These are phyloP conservation scores for Metschnikowia matae DNA, from an alignment of 805 yeast genomes.

Conservation along the genomic window DNA sequence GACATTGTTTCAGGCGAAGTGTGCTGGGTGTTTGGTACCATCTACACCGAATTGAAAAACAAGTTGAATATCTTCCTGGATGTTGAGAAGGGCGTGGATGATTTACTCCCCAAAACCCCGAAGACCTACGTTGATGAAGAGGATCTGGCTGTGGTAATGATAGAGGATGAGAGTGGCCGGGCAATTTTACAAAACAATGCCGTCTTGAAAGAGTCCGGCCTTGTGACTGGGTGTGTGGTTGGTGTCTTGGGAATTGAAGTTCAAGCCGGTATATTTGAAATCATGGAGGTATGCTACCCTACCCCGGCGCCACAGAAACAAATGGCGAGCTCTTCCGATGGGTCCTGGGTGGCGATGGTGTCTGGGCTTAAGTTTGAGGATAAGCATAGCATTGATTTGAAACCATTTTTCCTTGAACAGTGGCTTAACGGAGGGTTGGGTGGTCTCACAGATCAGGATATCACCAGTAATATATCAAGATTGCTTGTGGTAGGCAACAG, in stretches of 20 bases:
- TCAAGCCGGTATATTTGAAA: slow-evolving; percentile 77
- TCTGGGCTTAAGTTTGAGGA: slow-evolving; percentile 70
- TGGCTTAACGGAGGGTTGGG: slow-evolving; percentile 71
- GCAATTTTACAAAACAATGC: slow-evolving; percentile 63
- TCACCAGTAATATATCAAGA: slow-evolving; percentile 36
- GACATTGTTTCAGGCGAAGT: slow-evolving; percentile 60
- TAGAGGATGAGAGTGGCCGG: slow-evolving; percentile 93
- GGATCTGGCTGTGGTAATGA: slow-evolving; percentile 51
- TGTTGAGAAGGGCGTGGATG: slow-evolving; percentile 58
- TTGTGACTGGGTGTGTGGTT: slow-evolving; percentile 87
- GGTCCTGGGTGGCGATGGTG: slow-evolving; percentile 51
- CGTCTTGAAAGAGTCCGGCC: slow-evolving; percentile 47
- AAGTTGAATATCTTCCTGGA: slow-evolving; percentile 85
- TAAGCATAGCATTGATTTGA: slow-evolving; percentile 38
- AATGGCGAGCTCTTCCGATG: slow-evolving; percentile 7
- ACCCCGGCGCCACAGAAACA: slow-evolving; percentile 53
- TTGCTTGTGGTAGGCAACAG: slow-evolving; percentile 76
- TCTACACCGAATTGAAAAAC: slow-evolving; percentile 75
- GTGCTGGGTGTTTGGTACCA: slow-evolving; percentile 84
- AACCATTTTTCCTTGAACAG: slow-evolving; percentile 59
- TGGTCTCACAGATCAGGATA: slow-evolving; percentile 20
- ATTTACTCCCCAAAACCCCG: slow-evolving; percentile 42
- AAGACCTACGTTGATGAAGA: slow-evolving; percentile 37
- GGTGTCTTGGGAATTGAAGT: slow-evolving; percentile 86
- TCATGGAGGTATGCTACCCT: slow-evolving; percentile 77